A percentile compares a stretch with the other conserved stretches of the same genome.
phyloP scores from a whole-genome alignment of 768 basidiomycete genomes.

The Trametes meyenii region DNA sequence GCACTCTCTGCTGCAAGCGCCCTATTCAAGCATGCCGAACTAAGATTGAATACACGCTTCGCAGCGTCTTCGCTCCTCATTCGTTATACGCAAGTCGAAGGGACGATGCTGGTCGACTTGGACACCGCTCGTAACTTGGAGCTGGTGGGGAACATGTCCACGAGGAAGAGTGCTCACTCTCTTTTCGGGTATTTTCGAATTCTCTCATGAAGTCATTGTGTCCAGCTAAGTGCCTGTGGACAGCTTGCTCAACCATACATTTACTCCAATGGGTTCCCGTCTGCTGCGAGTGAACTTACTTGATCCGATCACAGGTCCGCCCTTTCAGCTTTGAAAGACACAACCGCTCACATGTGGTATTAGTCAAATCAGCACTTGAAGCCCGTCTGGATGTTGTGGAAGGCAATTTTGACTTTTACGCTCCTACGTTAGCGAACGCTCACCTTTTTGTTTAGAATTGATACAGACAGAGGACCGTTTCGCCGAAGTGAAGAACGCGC shows the following conservation, averaged over 20 bases:
- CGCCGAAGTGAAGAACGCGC: conserved; percentile 63
- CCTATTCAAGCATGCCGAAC: conserved; percentile 84
- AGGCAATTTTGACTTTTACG: conserved; percentile 43
- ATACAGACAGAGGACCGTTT: conserved; percentile 77
- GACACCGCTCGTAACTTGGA: conserved; percentile 91
- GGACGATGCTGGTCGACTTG: conserved; percentile 93
- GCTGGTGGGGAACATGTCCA: conserved; percentile 74
- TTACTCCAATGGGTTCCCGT: conserved; percentile 87
- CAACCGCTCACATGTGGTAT: not conserved
- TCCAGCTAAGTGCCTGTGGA: not conserved
- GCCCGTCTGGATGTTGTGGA: conserved; percentile 87
- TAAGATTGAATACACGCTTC: conserved; percentile 69
- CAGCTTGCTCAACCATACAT: conserved; percentile 79
- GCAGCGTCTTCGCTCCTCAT: conserved; percentile 71
- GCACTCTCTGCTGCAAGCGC: conserved; percentile 85
- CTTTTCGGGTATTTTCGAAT: conserved; percentile 67
- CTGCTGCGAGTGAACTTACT: conserved; percentile 80
- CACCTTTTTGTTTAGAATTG: conserved; percentile 56
- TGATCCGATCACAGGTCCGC: conserved; percentile 73
- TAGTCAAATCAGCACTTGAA: conserved; percentile 68
- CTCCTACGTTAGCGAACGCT: conserved; percentile 4
- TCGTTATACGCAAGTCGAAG: conserved; percentile 77
- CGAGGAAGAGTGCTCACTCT: conserved; percentile 70
- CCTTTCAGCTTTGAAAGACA: not conserved
- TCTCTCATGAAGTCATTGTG: not conserved